These are phyloP conservation scores for Trypanosoma grayi DNA, from an alignment of 208 protist species.

Conservation along the genomic window DNA sequence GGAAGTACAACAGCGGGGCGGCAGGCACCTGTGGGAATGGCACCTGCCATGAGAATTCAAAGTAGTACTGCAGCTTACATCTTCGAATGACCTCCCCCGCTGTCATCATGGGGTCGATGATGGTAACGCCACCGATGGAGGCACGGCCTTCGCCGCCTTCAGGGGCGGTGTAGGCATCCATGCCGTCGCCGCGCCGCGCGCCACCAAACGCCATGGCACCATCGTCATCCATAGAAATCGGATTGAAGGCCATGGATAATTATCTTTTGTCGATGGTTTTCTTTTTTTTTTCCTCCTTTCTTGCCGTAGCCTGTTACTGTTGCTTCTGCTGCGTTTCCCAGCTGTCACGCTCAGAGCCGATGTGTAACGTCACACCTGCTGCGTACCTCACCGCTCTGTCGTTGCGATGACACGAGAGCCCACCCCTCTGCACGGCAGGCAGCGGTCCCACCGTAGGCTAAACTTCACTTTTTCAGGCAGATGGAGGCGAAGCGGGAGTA, in stretches of 20 bases:
- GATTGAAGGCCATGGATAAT: slow-evolving; percentile 62
- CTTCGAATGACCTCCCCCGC: slow-evolving; percentile 42
- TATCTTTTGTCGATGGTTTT: too few relatives aligned
- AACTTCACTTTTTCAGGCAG: neutral
- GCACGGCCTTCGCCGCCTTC: slow-evolving; percentile 7
- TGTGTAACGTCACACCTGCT: too few relatives aligned
- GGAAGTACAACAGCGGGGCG: slow-evolving; percentile 63
- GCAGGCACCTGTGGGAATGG: slow-evolving; percentile 54
- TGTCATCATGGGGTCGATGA: slow-evolving; percentile 16
- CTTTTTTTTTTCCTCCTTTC: neutral
- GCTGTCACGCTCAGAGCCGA: too few relatives aligned
- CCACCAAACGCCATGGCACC: slow-evolving; percentile 1
- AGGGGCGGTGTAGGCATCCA: slow-evolving; percentile 9
- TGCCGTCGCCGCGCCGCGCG: slow-evolving; percentile 1
- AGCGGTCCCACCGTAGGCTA: neutral
- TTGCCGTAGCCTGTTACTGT: too few relatives aligned
- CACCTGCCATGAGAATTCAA: slow-evolving; percentile 64
- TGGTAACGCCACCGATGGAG: slow-evolving; percentile 16
- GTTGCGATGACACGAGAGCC: too few relatives aligned
- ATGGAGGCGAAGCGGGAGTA: neutral
- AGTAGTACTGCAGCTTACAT: slow-evolving; percentile 64
- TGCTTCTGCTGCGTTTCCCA: too few relatives aligned
- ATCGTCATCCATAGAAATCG: slow-evolving; percentile 65
- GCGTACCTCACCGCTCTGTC: too few relatives aligned
- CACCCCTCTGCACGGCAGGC: neutral